Percentiles rank a stretch among this genome's conserved stretches.
These are phyloP conservation scores for Arbutus unedo DNA, from an alignment of 148 eudicot species.

Conservation along the genomic window DNA sequence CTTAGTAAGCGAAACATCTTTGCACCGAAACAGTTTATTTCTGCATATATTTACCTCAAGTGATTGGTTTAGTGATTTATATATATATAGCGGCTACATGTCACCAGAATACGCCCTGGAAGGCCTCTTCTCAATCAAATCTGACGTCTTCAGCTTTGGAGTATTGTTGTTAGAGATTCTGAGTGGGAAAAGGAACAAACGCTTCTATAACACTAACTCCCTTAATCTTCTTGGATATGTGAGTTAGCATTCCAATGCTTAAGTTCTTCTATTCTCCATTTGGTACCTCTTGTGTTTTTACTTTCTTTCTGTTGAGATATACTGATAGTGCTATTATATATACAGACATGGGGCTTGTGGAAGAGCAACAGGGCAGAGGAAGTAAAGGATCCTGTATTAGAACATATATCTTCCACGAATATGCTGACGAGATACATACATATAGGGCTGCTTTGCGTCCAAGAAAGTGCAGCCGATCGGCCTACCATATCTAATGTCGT, in stretches of 20 bases:
- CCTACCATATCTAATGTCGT: too few relatives aligned
- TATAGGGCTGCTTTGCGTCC: neutral
- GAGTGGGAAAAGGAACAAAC: neutral
- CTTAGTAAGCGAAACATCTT: slow-evolving; percentile 20
- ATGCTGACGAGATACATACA: neutral
- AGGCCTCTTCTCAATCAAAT: slow-evolving; percentile 9
- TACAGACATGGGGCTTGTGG: too few relatives aligned
- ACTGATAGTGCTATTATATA: too few relatives aligned
- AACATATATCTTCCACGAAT: neutral
- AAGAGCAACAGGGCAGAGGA: too few relatives aligned
- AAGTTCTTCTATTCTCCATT: neutral
- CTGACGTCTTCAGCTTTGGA: slow-evolving; percentile 8
- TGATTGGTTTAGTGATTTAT: neutral
- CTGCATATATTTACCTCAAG: neutral
- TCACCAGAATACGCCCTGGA: neutral
- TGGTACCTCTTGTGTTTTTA: neutral
- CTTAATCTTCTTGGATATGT: neutral
- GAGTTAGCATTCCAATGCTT: neutral
- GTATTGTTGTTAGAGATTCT: neutral
- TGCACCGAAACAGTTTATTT: neutral
- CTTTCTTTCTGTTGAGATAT: neutral
- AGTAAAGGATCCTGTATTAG: too few relatives aligned
- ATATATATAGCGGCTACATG: neutral
- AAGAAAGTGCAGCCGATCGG: slow-evolving; percentile 5
- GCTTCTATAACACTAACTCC: neutral